Base-by-base conservation (phyloP, 768 basidiomycete genomes). In the Inosperma sp. region DNA sequence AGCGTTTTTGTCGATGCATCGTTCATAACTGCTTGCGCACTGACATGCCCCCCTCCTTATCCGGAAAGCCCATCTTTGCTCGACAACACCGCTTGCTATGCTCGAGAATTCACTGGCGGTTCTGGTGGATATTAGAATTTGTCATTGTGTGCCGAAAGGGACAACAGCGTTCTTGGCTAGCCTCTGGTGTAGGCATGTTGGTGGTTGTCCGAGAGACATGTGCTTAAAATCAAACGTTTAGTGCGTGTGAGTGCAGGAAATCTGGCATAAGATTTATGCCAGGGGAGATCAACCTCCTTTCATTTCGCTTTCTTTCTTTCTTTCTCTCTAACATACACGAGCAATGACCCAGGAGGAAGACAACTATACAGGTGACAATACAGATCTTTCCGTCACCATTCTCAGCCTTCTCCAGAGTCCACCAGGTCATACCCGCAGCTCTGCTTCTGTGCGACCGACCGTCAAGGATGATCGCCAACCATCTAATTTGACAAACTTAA, bases 1-100 rank as follows among this genome's bases (percentile, higher is more conserved):
- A 48, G 34, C 17, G 46, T 12, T 48, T 48, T 48, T 37, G 16
- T 35, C 34, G 25, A 48, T 48, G 46, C 46, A 35, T 48, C 46
- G 37, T 48, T 2, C 23, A 48, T 48, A 35, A 48, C 2, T 33
- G 17, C n/a, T n/a, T 33, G 29, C 26, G 25, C 17, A 19, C 30
- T 17, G 42, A 44, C 27, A 23, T 34, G 8, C n/a, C n/a, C 31
- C n/a, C 22, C 31, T 33, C 45, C 45, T 25, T 34, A 46, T 46
- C 31, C n/a, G 44, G 45, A 25, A 21, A 10, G 17, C n/a, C 31
- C 21, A 46, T 22, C 45, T 34, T 25, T 23, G 21, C n/a, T 5
- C 5, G 31, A 46, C 35, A 33, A 34, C 35, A 1, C 31, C 4
- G 7, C 45, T 34, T 10, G 35, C 35, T 46, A 23, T 46, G 31